phyloP scores from a whole-genome alignment of 2,329 filamentous ascomycete species.

The Fusarium multiceps region DNA sequence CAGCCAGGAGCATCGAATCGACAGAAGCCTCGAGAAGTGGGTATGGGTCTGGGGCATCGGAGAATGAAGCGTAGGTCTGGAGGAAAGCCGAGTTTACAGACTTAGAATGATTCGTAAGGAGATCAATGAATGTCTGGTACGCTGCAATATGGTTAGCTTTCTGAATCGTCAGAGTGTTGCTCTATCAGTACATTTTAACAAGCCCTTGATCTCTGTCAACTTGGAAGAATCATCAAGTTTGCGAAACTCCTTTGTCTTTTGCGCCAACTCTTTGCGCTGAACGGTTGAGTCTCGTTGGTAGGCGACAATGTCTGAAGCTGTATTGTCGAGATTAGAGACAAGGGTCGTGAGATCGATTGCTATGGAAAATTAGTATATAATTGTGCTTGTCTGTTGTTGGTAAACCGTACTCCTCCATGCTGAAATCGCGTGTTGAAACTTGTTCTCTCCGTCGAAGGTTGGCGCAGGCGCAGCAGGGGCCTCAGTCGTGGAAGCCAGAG shows the following conservation, averaged over 20 bases:
- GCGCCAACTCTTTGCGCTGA: conserved; percentile 95
- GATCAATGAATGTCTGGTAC: conserved; percentile 97
- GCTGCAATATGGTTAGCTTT: conserved; percentile 61
- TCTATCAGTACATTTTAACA: conserved; percentile 77
- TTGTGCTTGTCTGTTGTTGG: not conserved
- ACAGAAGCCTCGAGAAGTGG: conserved; percentile 95
- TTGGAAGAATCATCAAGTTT: conserved; percentile 92
- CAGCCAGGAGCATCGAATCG: conserved; percentile 89
- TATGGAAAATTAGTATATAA: conserved; percentile 54
- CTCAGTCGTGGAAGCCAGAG: conserved; percentile 38
- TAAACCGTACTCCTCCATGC: conserved; percentile 85
- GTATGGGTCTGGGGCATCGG: conserved; percentile 96
- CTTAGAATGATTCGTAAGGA: conserved; percentile 95
- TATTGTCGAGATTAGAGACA: conserved; percentile 86
- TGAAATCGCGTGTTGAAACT: conserved; percentile 95
- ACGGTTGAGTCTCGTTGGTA: conserved; percentile 96
- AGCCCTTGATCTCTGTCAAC: conserved; percentile 85
- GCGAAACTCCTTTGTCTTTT: conserved; percentile 98
- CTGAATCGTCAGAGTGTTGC: not conserved
- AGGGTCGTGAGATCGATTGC: conserved; percentile 88
- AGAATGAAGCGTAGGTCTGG: conserved; percentile 90
- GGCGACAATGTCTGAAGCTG: conserved; percentile 92
- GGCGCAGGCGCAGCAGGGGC: conserved; percentile 43
- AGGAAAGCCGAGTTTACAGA: conserved; percentile 92
- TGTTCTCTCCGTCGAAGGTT: conserved; percentile 75